Evolutionary conservation across 257 asterid species (phyloP), one percentile per base, ranked within the genome.

Genomic region (Osmanthus fragrans): DNA sequence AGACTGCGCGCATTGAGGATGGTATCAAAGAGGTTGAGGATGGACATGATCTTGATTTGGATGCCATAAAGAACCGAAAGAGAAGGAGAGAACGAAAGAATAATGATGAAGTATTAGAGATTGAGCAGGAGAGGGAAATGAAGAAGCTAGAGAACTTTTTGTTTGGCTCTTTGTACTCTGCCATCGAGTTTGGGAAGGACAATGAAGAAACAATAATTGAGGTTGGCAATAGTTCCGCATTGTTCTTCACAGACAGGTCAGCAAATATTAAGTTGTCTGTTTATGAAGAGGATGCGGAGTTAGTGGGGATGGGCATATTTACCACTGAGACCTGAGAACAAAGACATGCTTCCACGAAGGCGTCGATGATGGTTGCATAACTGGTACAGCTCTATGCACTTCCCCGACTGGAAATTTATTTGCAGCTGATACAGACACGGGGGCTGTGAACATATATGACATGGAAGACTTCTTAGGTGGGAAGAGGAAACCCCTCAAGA

Each of bases 361-460:
- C 7, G 88, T 82, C 9, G 99, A 96, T 67, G 98, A 96, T 70
- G 99, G 98, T n/a, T 96, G 98, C 82, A 76, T 92, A 73, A 96
- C 75, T 9, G 94, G 97, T 34, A 86, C 98, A 2, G 73, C 97
- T 42, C 92, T 93, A 42, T 85, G 92, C 76, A 81, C 92, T 63
- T 84, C 99, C 99, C 91, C 94, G 0, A 56, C 66, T 25, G 97
- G 98, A 16, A 83, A 89, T 74, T 76, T 93, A 65, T 95, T 95
- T 82, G 98, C 99, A n/a, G 94, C 99, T 34, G 99, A 98, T 80
- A 90, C 98, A 23, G 96, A 87, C 74, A 89, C 89, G 63, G 99
- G 99, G 80, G 83, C 90, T 71, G 98, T 93, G 81, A 95, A 95
- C 76, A 65, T 95, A 36, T 95, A 95, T 79, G 83, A 90, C 32